These are phyloP conservation scores for Colletotrichum acutatum DNA, from an alignment of 2,329 filamentous ascomycete genomes.

Conservation along the genomic window DNA sequence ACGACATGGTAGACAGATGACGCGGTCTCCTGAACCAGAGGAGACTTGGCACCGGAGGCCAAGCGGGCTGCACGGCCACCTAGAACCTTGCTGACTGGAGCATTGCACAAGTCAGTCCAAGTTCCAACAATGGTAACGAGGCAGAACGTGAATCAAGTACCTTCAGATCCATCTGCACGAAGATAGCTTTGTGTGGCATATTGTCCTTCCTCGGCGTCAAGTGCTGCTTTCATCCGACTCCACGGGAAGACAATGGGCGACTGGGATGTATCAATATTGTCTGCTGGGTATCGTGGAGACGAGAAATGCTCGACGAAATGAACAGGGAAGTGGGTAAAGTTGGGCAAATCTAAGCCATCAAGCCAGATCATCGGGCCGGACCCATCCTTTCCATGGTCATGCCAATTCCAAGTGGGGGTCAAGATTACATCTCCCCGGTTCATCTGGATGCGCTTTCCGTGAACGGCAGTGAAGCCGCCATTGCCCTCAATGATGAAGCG, in stretches of 20 bases:
- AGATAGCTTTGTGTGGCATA: slow-evolving; percentile 46
- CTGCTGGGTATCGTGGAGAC: slow-evolving; percentile 53
- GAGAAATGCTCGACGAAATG: slow-evolving; percentile 63
- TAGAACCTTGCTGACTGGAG: slow-evolving; percentile 55
- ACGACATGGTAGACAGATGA: slow-evolving; percentile 66
- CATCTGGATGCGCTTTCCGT: slow-evolving; percentile 61
- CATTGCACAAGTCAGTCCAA: neutral
- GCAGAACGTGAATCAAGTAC: slow-evolving; percentile 34
- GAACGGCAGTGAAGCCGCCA: slow-evolving; percentile 64
- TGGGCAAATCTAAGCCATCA: slow-evolving; percentile 63
- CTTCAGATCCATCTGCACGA: slow-evolving; percentile 43
- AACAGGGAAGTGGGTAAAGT: slow-evolving; percentile 60
- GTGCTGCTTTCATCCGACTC: slow-evolving; percentile 52
- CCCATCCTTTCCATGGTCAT: slow-evolving; percentile 66
- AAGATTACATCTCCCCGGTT: slow-evolving; percentile 63
- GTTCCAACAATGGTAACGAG: too few species aligned
- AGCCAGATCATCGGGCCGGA: slow-evolving; percentile 66
- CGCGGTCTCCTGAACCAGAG: slow-evolving; percentile 56
- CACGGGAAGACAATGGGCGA: slow-evolving; percentile 62
- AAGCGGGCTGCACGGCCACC: slow-evolving; percentile 60
- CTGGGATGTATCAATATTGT: slow-evolving; percentile 49
- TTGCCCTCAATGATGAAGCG: slow-evolving; percentile 66
- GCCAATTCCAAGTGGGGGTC: slow-evolving; percentile 66
- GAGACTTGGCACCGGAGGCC: slow-evolving; percentile 47
- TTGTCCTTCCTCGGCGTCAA: slow-evolving; percentile 49